These are phyloP conservation scores for Myriosclerotinia curreyana DNA, from an alignment of 2,329 filamentous ascomycete species.

Conservation along the genomic window DNA sequence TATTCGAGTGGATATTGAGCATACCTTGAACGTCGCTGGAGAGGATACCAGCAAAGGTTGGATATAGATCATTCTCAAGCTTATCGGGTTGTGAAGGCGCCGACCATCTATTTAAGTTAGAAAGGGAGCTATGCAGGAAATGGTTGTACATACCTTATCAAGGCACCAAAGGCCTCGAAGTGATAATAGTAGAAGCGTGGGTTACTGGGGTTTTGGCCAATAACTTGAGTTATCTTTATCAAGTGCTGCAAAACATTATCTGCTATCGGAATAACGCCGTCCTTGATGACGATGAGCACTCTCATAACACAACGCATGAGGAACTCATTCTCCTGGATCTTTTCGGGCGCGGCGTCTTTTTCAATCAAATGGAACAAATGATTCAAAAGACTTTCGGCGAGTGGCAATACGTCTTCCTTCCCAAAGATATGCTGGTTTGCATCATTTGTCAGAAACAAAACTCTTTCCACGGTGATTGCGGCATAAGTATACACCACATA, in stretches of 20 bases:
- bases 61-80: slow-evolving; percentile 78
- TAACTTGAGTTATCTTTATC: slow-evolving; percentile 84
- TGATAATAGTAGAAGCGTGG: slow-evolving; percentile 98
- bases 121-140: not conserved
- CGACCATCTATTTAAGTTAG: slow-evolving; percentile 49
- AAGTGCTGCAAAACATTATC: slow-evolving; percentile 81
- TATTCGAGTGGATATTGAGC: slow-evolving; percentile 27
- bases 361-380: slow-evolving; percentile 92
- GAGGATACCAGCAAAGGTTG: slow-evolving; percentile 77
- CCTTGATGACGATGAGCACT: slow-evolving; percentile 89
- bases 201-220: slow-evolving; percentile 93
- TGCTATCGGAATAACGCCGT: slow-evolving; percentile 69
- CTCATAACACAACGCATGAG: slow-evolving; percentile 98
- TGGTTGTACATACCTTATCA: slow-evolving; percentile 53
- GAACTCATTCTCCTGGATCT: slow-evolving; percentile 98
- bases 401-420: slow-evolving; percentile 71
- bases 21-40: slow-evolving; percentile 76
- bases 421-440: slow-evolving; percentile 75
- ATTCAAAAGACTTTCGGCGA: slow-evolving; percentile 80
- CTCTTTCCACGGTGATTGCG: slow-evolving; percentile 91
- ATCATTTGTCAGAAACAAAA: slow-evolving; percentile 78
- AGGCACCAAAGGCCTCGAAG: slow-evolving; percentile 88
- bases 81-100: slow-evolving; percentile 66
- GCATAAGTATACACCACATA: slow-evolving; percentile 98
- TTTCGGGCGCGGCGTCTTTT: slow-evolving; percentile 77